Conservation (phyloP, 2,329 filamentous ascomycete genomes). For the Ambrosiella xylebori region DNA sequence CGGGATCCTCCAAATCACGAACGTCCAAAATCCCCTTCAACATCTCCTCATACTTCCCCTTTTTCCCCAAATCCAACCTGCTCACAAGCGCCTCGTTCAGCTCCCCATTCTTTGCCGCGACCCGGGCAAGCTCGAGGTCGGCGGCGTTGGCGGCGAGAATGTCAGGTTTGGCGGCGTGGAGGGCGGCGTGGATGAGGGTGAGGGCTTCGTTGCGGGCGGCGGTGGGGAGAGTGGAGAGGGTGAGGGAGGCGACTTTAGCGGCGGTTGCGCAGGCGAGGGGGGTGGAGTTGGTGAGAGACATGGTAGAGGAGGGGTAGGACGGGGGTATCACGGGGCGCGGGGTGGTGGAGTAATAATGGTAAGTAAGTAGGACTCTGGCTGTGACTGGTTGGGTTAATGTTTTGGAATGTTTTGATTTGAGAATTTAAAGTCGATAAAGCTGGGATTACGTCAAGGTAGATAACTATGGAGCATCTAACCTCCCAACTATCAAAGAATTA, state of each 20-base stretch:
- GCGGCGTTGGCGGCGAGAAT: slow-evolving; percentile 77
- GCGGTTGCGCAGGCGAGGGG: slow-evolving; percentile 59
- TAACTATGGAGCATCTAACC: too few relatives aligned
- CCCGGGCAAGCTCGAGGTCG: slow-evolving; percentile 59
- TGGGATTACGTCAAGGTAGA: too few relatives aligned
- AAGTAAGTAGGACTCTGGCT: not conserved
- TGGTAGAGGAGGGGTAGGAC: slow-evolving; percentile 21
- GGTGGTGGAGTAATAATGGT: not conserved
- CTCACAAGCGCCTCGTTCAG: slow-evolving; percentile 73
- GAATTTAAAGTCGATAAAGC: too few relatives aligned
- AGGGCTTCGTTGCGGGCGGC: slow-evolving; percentile 69
- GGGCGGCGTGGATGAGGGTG: slow-evolving; percentile 63
- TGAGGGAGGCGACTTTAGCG: slow-evolving; percentile 67
- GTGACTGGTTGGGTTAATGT: not conserved
- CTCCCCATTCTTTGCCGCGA: slow-evolving; percentile 56
- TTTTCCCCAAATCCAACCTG: slow-evolving; percentile 66
- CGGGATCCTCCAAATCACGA: slow-evolving; percentile 63
- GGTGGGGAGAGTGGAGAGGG: slow-evolving; percentile 62
- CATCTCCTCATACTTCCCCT: slow-evolving; percentile 96
- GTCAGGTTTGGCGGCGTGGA: slow-evolving; percentile 48
- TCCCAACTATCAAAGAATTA: too few relatives aligned
- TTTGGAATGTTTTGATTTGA: not conserved
- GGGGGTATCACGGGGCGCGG: not conserved
- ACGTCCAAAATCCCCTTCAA: slow-evolving; percentile 87
- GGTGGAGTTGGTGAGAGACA: slow-evolving; percentile 81